Evolutionary conservation across 2,329 filamentous ascomycete genomes (phyloP).

Genomic region (Diaporthe citrichinensis): DNA sequence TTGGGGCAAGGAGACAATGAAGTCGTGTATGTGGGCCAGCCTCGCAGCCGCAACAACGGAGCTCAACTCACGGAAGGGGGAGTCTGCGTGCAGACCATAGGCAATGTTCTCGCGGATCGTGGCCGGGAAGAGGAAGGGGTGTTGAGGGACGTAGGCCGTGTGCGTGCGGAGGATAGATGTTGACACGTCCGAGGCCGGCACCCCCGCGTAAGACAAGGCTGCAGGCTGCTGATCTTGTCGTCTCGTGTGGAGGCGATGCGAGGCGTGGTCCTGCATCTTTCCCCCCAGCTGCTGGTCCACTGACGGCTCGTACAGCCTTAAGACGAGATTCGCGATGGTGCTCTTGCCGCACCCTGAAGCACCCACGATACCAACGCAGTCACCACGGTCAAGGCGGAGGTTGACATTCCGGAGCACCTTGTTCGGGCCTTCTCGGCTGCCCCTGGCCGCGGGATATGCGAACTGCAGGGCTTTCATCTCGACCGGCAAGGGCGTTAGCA

Average conservation of each 20-base stretch:
- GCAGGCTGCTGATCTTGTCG: conserved; percentile 43
- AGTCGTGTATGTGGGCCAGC: conserved; percentile 79
- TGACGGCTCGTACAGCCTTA: conserved; percentile 75
- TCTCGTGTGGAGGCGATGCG: not conserved
- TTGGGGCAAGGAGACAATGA: conserved; percentile 78
- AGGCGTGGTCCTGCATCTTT: not conserved
- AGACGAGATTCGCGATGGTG: conserved; percentile 81
- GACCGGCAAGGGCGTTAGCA: conserved; percentile 59
- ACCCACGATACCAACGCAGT: conserved; percentile 84
- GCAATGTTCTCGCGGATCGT: conserved; percentile 85
- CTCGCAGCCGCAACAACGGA: conserved; percentile 67
- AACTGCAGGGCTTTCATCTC: conserved; percentile 75
- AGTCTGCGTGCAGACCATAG: conserved; percentile 77
- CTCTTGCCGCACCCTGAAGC: conserved; percentile 92
- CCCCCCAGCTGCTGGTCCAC: conserved; percentile 1
- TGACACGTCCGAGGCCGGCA: conserved; percentile 71
- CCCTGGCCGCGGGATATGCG: conserved; percentile 74
- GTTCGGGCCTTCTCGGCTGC: conserved; percentile 46
- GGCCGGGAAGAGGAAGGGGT: conserved; percentile 82
- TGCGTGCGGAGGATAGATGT: conserved; percentile 70
- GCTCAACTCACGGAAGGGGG: conserved; percentile 60
- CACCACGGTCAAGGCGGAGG: conserved; percentile 74
- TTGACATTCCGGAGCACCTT: conserved; percentile 74
- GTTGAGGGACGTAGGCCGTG: conserved; percentile 79
- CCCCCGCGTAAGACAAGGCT: conserved; percentile 70